phyloP scores from a whole-genome alignment of 177 flowering plant species.

The Vitis hybrid region DNA sequence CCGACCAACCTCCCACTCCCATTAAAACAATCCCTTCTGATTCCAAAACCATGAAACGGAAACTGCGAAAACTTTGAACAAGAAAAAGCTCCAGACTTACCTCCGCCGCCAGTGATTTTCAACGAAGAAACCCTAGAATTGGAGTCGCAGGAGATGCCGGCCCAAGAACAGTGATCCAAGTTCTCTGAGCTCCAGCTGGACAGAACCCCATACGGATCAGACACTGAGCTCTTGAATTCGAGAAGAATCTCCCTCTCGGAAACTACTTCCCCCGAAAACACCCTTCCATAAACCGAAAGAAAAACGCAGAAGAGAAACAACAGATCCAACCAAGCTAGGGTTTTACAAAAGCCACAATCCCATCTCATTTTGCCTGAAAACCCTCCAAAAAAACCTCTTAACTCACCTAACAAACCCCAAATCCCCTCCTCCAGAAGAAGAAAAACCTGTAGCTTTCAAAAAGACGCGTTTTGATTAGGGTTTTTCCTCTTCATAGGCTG shows the following conservation, averaged over 20 bases:
- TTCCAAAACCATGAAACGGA: constrained; percentile 38
- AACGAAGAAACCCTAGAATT: constrained; percentile 42
- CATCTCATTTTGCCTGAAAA: constrained; percentile 20
- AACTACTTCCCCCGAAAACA: constrained; percentile 5
- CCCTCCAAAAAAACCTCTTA: no score
- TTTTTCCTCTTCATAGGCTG: no score
- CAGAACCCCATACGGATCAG: constrained; percentile 56
- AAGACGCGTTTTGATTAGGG: no score
- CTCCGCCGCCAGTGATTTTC: constrained; percentile 36
- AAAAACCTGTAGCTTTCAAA: neutral
- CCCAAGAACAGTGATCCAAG: constrained; percentile 55
- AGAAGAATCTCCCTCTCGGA: constrained; percentile 45
- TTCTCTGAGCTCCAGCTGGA: constrained; percentile 42
- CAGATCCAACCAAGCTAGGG: constrained; percentile 11
- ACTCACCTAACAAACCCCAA: no score
- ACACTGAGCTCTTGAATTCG: constrained; percentile 49
- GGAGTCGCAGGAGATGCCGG: constrained; percentile 58
- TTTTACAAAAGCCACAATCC: constrained; percentile 3
- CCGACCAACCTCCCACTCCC: constrained; percentile 39
- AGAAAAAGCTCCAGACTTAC: constrained; percentile 26
- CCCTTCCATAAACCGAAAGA: constrained; percentile 5
- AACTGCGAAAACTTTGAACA: constrained; percentile 27
- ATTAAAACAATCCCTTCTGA: constrained; percentile 26
- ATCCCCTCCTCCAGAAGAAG: neutral
- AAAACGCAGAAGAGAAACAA: constrained; percentile 11